phyloP scores from a whole-genome alignment of 257 asterid genomes.

The Jacaranda mimosifolia region DNA sequence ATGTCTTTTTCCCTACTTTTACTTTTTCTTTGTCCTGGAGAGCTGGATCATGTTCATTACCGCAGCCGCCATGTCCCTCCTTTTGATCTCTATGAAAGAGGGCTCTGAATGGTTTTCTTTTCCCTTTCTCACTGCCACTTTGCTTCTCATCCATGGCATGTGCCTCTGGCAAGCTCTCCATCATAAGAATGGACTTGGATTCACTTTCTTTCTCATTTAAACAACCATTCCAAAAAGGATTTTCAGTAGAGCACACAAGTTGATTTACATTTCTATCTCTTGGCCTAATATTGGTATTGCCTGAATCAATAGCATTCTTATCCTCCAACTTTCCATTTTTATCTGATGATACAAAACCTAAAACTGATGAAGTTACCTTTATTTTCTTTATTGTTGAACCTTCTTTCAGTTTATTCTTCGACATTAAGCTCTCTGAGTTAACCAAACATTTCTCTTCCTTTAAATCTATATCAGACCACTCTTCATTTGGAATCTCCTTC shows the following conservation, averaged over 20 bases:
- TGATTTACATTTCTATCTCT: conserved; percentile 33
- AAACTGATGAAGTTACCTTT: conserved; percentile 63
- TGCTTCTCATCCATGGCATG: conserved; percentile 17
- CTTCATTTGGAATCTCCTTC: conserved; percentile 57
- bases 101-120: conserved; percentile 57
- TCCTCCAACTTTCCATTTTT: conserved; percentile 50
- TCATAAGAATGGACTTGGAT: conserved; percentile 48
- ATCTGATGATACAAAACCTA: conserved; percentile 59
- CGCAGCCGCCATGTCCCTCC: conserved; percentile 33
- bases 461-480: conserved; percentile 75
- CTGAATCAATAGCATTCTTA: conserved; percentile 29
- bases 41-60: conserved; percentile 22
- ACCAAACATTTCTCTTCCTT: conserved; percentile 53
- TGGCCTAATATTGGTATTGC: conserved; percentile 29
- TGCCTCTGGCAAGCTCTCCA: conserved; percentile 49
- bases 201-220: conserved; percentile 44
- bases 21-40: conserved; percentile 48
- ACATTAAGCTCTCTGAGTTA: not conserved
- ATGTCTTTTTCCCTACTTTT: conserved; percentile 56
- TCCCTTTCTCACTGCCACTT: conserved; percentile 50
- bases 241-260: conserved; percentile 62
- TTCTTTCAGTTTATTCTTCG: conserved; percentile 45
- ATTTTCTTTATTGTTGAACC: conserved; percentile 52
- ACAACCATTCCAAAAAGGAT: conserved; percentile 56
- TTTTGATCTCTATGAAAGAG: conserved; percentile 50